Percentiles rank a stretch among this genome's conserved stretches.
Evolutionary conservation across 768 basidiomycete species (phyloP).

Genomic region (Russula sp.): DNA sequence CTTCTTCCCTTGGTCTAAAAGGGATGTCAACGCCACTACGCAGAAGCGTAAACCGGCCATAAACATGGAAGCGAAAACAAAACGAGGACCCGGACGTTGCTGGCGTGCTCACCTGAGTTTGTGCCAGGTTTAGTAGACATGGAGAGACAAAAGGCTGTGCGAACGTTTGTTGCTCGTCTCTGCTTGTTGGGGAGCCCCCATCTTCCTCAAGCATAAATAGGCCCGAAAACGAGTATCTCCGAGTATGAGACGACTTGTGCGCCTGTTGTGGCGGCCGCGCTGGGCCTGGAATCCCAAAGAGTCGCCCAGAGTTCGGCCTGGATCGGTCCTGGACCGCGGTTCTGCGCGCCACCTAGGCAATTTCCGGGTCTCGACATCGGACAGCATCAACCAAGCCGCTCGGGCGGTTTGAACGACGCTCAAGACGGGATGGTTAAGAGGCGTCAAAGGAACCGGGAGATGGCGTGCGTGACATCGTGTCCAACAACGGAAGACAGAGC

Average conservation of each 20-base stretch:
- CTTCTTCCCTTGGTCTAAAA: background rate
- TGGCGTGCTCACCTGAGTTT: constrained; percentile 1
- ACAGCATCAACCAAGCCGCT: background rate
- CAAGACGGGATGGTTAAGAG: too few species aligned
- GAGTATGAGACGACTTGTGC: background rate
- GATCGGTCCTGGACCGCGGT: background rate
- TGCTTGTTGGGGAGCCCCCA: background rate
- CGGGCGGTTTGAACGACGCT: background rate
- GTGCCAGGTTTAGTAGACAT: background rate
- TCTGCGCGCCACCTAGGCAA: background rate
- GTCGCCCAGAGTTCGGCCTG: background rate
- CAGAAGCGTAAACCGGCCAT: background rate
- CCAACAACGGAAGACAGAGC: background rate
- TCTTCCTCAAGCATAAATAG: background rate
- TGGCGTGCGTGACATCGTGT: background rate
- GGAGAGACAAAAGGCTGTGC: background rate
- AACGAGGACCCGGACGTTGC: too few species aligned
- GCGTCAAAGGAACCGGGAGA: background rate
- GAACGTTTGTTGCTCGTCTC: background rate
- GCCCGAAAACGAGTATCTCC: background rate
- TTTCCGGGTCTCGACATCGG: constrained; percentile 1
- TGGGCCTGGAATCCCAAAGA: background rate
- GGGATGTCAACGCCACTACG: background rate
- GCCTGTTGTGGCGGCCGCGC: background rate
- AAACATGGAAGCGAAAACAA: too few species aligned